Evolutionary conservation across 225 moss, liverwort and hornwort species (phyloP), one percentile per base, ranked within the genome.

Genomic region (Takakia lepidozioides): DNA sequence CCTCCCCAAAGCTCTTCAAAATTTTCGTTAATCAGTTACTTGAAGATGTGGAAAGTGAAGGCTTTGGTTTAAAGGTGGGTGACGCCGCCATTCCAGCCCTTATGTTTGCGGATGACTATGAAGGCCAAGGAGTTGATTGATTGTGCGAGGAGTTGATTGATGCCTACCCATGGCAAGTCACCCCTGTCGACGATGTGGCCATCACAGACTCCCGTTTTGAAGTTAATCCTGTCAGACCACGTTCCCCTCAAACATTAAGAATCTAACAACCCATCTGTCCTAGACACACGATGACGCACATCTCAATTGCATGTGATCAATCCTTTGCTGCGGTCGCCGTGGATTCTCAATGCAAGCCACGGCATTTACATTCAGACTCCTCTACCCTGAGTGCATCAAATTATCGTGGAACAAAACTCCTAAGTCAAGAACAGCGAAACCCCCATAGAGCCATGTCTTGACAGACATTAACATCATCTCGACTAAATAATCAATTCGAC

Each of bases 161-260:
- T 18, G 19, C 77, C 54, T 75, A 93, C 92, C 81, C 85, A 41
- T 79, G 74, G 66, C 78, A 78, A 55, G 48, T 57, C 25, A 71
- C 76, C 49, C 83, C 89, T 26, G 84, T 64, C 44, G 69, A 60
- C 3, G 70, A 68, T 19, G 55, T 53, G 27, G 60, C 74, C 48
- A 64, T 64, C 27, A 39, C 25, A 22, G 76, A 61, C 23, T 76
- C 67, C 40, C 72, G 63, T 54, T 70, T 74, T 5, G 62, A 39
- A 24, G 70, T 36, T 51, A 93, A 61, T 39, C 83, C 88, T 88
- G 75, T 47, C 52, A 59, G 47, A 56, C 36, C 40, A 32, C 18
- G 25, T 40, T 3, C 19, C 21, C n/a, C 26, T 29, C 26, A 46
- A 9, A 10, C 43, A 49, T 10, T 9, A 46, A 17, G 28, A 25